These are phyloP conservation scores for Oemleria cerasiformis DNA, from an alignment of 306 rosid species.

Conservation along the genomic window DNA sequence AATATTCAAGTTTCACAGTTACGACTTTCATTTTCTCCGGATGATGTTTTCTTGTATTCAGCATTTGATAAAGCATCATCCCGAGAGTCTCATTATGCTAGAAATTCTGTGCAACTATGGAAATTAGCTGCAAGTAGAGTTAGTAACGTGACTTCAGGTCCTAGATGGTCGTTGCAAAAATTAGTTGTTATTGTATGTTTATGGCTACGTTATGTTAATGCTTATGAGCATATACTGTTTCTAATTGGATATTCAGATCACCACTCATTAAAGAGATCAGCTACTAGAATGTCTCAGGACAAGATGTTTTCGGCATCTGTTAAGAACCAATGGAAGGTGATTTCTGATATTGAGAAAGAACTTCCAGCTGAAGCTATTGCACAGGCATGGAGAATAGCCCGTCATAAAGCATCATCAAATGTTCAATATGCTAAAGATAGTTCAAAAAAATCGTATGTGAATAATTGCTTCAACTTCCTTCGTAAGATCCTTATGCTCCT, in stretches of 20 bases:
- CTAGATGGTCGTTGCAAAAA: conserved; percentile 50
- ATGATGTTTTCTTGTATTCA: conserved; percentile 47
- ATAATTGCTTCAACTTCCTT: conserved; percentile 31
- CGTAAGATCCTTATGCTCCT: conserved; percentile 32
- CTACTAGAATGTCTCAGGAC: conserved; percentile 42
- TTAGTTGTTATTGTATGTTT: conserved; percentile 47
- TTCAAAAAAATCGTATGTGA: conserved; percentile 20
- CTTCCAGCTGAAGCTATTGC: conserved; percentile 73
- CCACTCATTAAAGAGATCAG: conserved; percentile 40
- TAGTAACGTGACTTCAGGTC: conserved; percentile 36
- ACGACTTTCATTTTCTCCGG: conserved; percentile 49
- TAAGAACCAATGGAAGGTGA: conserved; percentile 53
- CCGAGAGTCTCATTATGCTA: conserved; percentile 39
- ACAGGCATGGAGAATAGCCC: conserved; percentile 77
- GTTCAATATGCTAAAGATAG: conserved; percentile 29
- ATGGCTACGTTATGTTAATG: conserved; percentile 74
- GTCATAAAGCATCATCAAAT: conserved; percentile 61
- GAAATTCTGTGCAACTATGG: conserved; percentile 83
- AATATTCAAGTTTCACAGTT: conserved; percentile 60
- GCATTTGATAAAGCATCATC: conserved; percentile 45
- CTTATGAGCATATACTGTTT: conserved; percentile 59
- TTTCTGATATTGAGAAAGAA: conserved; percentile 65
- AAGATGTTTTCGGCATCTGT: conserved; percentile 45
- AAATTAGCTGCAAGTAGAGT: conserved; percentile 69
- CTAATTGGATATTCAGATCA: conserved; percentile 58